Evolutionary conservation across 495 filamentous ascomycete genomes (phyloP).

Genomic region (Daldinia concentrica): DNA sequence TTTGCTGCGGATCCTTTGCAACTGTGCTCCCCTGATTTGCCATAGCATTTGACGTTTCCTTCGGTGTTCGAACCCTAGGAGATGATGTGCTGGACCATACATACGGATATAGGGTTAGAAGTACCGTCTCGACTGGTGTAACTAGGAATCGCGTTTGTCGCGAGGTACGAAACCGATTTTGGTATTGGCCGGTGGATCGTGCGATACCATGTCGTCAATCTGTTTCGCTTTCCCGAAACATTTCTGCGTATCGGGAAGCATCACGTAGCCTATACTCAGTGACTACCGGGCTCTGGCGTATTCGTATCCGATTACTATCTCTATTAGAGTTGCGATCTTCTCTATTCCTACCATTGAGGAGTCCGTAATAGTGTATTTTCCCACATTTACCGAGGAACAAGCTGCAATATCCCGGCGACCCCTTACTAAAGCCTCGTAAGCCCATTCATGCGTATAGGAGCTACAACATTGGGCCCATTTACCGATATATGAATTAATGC

Average conservation of each 20-base stretch:
- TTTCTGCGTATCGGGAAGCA: constrained; percentile 19
- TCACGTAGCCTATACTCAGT: background rate
- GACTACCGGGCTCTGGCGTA: background rate
- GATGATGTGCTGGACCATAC: background rate
- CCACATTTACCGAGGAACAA: background rate
- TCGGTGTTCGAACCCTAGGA: background rate
- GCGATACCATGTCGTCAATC: constrained; percentile 15
- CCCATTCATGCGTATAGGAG: background rate
- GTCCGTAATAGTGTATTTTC: background rate
- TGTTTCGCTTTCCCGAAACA: constrained; percentile 41
- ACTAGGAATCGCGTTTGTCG: constrained; percentile 27
- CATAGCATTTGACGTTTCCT: background rate
- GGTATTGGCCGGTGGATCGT: constrained; percentile 12
- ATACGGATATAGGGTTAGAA: constrained; percentile 23
- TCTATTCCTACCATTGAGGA: background rate
- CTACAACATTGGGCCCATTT: background rate
- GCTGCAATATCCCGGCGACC: constrained; percentile 14
- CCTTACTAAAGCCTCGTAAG: background rate
- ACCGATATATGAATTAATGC: background rate
- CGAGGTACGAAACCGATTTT: constrained; percentile 28
- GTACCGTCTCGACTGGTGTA: constrained; percentile 5
- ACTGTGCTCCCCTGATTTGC: background rate
- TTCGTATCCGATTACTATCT: background rate
- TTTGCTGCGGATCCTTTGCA: constrained; percentile 13
- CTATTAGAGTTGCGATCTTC: background rate